Evolutionary conservation across 495 filamentous ascomycete species (phyloP), one percentile per base, ranked within the genome.

Genomic region (Penicillium bialowiezense): DNA sequence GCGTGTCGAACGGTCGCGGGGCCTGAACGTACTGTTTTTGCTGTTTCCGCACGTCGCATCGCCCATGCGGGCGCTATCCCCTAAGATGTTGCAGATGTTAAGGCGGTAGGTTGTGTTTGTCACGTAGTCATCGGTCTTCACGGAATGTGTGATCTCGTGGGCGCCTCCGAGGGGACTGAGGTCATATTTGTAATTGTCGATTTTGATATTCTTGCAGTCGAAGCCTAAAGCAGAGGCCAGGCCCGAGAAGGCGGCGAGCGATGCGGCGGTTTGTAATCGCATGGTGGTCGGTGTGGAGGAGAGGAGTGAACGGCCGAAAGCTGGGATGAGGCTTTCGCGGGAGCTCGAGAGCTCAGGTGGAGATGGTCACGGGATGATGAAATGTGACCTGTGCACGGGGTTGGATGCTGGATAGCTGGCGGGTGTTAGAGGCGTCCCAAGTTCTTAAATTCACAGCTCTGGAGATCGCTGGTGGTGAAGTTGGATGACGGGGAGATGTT

Each of bases 101-200:
- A 98, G 64, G n/a, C 88, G 88, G 69, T 91, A 96, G 7, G 88
- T 96, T 6, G 83, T 90, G 59, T 95, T 95, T 6, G 59, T 67
- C 21, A 67, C 56, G 41, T 55, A 72, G 2, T 60, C 70, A 0
- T 75, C 80, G 2, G 68, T 65, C 19, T 79, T 71, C 36, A 76
- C 67, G 41, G 69, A 68, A 48, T 81, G 77, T 29, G 82, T 79
- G 20, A 95, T 73, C n/a, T 81, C 81, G 62, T 90, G 86, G n/a
- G 89, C 84, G 19, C 90, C 91, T 28, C 73, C 77, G 7, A 97
- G 77, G 15, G 74, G 43, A 10, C 62, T 70, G 8, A 97, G 68
- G 60, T 92, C 73, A 67, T 87, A 95, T 23, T 68, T 71, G 58
- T 79, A 69, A 28, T 70, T 68, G 38, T 83, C 78, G 12, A 77